Evolutionary conservation across 371 early-diverging fungal species (phyloP), one percentile per base, ranked within the genome.

Genomic region (Mortierella polycephala): DNA sequence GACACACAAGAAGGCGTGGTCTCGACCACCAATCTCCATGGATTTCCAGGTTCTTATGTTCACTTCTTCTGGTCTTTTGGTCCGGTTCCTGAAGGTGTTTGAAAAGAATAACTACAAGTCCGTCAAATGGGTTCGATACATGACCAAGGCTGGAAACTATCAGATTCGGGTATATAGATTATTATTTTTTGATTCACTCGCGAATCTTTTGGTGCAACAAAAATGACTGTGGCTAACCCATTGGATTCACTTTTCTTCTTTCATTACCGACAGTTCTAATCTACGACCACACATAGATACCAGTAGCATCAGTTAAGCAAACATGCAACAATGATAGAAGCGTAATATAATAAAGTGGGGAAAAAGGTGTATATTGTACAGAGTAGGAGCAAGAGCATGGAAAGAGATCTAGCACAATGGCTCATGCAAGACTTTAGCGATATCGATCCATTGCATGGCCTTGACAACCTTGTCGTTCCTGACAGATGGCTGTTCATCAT

Each of bases 91-190:
- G 57, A 95, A 96, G 82, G 94, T 95, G 39, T 95, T 95, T 85
- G 96, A 96, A 71, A 94, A 94, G 86, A 91, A 91, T 69, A 92
- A 92, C 68, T 96, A 96, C 71, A 90, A 93, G 62, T 92, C 91
- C 71, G 95, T 95, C 47, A 95, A 95, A 80, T 95, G 96, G 96
- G 95, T 96, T n/a, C 83, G 96, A 69, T 96, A 96, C 80, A 90
- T 95, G 90, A 94, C 96, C 60, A 94, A 94, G 65, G 95, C 95
- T 16, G 96, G 96, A 11, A 90, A 90, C 56, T 96, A 96, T 81
- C 94, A 96, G 76, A 91, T 95, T 62, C 84, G 93, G 84, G 91
- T 91, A 86, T 87, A 85, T 12, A 7, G n/a, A 21, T 30, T 30
- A 23, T 1, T 55, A 44, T 59, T 52, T 21, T 5, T 53, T 40